Conservation (phyloP, 2,329 filamentous ascomycete species). For the Fusarium sp. region DNA sequence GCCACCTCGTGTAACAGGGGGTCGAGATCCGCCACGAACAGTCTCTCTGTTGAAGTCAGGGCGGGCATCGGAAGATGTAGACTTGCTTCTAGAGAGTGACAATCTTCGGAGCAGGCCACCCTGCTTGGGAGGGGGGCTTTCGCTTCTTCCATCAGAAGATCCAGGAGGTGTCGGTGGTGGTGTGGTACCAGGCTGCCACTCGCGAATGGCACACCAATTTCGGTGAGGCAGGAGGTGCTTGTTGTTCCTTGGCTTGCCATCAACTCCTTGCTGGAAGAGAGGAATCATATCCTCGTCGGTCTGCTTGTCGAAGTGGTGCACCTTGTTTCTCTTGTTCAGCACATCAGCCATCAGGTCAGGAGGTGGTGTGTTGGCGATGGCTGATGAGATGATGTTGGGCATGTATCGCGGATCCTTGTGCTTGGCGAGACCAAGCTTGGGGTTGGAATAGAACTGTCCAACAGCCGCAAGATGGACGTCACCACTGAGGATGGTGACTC, state of each 20-base stretch:
- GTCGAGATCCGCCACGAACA: slow-evolving; percentile 57
- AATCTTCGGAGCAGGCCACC: slow-evolving; percentile 59
- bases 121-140: slow-evolving; percentile 51
- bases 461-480: slow-evolving; percentile 94
- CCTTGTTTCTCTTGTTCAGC: slow-evolving; percentile 91
- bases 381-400: slow-evolving; percentile 93
- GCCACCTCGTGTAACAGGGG: slow-evolving; percentile 59
- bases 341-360: slow-evolving; percentile 90
- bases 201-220: slow-evolving; percentile 94
- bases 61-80: slow-evolving; percentile 50
- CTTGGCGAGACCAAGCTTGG: slow-evolving; percentile 81
- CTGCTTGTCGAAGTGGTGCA: slow-evolving; percentile 76
- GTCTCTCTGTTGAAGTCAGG: slow-evolving; percentile 54
- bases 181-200: slow-evolving; percentile 82
- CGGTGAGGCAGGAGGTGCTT: slow-evolving; percentile 87
- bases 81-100: slow-evolving; percentile 53
- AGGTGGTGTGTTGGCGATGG: slow-evolving; percentile 92
- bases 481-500: slow-evolving; percentile 91
- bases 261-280: slow-evolving; percentile 88
- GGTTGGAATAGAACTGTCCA: slow-evolving; percentile 94
- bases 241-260: slow-evolving; percentile 91
- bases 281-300: slow-evolving; percentile 98
- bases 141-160: slow-evolving; percentile 59
- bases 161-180: slow-evolving; percentile 74
- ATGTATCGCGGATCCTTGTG: slow-evolving; percentile 96